phyloP scores from a whole-genome alignment of 2,329 filamentous ascomycete genomes.

The Phaeosphaeria sp. region DNA sequence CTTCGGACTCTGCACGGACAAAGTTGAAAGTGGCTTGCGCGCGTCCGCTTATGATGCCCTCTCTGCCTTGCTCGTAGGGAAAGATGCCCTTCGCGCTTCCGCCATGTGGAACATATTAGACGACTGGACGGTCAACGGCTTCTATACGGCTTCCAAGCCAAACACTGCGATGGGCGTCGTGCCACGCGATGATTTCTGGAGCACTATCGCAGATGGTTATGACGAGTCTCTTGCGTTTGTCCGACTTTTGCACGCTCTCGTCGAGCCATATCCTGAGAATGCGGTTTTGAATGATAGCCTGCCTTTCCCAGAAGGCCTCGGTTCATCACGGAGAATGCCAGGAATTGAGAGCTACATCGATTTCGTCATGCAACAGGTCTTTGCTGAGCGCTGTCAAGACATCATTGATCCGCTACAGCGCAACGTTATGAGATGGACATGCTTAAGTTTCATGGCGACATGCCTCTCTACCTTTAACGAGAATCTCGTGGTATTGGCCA shows the following conservation, averaged over 20 bases:
- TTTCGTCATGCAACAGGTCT: constrained; percentile 81
- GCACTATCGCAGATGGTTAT: constrained; percentile 77
- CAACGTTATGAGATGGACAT: constrained; percentile 76
- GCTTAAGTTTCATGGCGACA: constrained; percentile 80
- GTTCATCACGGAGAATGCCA: constrained; percentile 76
- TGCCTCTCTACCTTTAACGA: constrained; percentile 92
- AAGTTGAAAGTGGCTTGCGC: constrained; percentile 76
- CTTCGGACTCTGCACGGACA: constrained; percentile 78
- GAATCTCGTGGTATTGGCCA: constrained; percentile 84
- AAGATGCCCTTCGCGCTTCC: constrained; percentile 70
- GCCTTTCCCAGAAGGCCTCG: constrained; percentile 86
- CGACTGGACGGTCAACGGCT: constrained; percentile 66
- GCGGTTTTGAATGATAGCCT: constrained; percentile 73
- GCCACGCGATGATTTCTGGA: constrained; percentile 61
- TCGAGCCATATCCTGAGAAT: constrained; percentile 69
- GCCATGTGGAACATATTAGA: constrained; percentile 83
- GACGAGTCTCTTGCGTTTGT: constrained; percentile 88
- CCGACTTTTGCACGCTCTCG: constrained; percentile 73
- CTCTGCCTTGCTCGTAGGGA: constrained; percentile 75
- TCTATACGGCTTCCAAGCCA: constrained; percentile 42
- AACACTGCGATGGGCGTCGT: constrained; percentile 27
- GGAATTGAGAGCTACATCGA: constrained; percentile 94
- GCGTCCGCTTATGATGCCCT: constrained; percentile 85
- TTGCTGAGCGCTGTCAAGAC: constrained; percentile 71
- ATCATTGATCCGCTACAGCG: constrained; percentile 69